Evolutionary conservation across 2,329 filamentous ascomycete genomes (phyloP).

Genomic region (Grosmannia huntii): DNA sequence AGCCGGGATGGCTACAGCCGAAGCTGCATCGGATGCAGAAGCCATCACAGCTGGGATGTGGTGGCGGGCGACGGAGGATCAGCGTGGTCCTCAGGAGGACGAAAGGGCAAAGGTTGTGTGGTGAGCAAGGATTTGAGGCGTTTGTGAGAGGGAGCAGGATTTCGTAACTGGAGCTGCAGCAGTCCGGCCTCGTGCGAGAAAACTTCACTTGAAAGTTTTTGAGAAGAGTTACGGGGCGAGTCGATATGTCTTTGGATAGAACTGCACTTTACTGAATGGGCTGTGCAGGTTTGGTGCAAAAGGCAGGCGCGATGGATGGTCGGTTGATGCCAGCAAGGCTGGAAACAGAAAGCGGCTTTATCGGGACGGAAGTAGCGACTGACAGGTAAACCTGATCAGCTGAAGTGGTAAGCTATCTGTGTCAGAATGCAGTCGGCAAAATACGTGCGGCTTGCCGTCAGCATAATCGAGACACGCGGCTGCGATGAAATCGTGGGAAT

Average conservation of each 20-base stretch:
- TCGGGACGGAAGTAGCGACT: neutral
- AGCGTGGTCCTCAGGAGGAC: neutral
- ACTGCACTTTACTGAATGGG: constrained; percentile 1
- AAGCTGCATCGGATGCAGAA: neutral
- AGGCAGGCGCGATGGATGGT: constrained; percentile 2
- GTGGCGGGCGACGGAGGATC: neutral
- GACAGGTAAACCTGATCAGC: neutral
- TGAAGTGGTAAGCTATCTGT: neutral
- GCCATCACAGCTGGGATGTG: constrained; percentile 1
- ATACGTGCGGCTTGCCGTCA: neutral
- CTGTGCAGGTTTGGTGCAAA: neutral
- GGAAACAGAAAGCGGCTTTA: neutral
- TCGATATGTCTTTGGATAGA: neutral
- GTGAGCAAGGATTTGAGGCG: neutral
- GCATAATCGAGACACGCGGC: neutral
- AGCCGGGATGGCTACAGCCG: constrained; percentile 2
- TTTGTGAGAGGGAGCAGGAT: neutral
- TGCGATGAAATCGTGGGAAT: neutral
- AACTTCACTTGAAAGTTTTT: neutral
- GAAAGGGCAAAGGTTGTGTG: neutral
- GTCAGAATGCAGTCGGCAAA: neutral
- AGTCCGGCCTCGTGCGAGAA: neutral
- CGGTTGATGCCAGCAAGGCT: neutral
- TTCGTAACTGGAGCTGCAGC: neutral
- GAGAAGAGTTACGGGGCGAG: neutral